phyloP scores from a whole-genome alignment of 1,139 yeast species.

The Pichia sp. region DNA sequence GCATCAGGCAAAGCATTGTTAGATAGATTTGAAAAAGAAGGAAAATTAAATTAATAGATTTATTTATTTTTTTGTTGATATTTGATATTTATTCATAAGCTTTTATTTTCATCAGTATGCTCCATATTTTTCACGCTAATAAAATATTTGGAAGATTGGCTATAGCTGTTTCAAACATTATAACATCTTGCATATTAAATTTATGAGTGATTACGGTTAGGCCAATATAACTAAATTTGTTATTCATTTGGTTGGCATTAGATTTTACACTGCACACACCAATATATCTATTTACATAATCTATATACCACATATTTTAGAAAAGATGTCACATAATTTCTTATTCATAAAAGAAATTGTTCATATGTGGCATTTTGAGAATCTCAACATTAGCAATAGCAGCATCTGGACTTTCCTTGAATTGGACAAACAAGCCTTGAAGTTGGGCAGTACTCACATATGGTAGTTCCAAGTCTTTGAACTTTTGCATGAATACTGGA shows the following conservation, averaged over 20 bases:
- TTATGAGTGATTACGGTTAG: no score
- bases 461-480: slow-evolving; percentile 44
- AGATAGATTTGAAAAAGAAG: slow-evolving; percentile 24
- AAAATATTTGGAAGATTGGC: no score
- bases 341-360: slow-evolving; percentile 27
- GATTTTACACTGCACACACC: no score
- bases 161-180: no score
- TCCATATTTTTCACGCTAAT: no score
- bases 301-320: no score
- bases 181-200: no score
- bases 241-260: no score
- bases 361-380: slow-evolving; percentile 32
- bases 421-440: slow-evolving; percentile 92
- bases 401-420: slow-evolving; percentile 72
- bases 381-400: slow-evolving; percentile 63
- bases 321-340: neutral
- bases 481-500: slow-evolving; percentile 51
- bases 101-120: no score
- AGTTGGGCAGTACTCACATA: slow-evolving; percentile 84
- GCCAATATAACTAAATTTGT: no score
- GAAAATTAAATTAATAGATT: slow-evolving; percentile 4
- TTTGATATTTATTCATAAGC: slow-evolving; percentile 6
- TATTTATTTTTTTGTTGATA: neutral
- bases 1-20: slow-evolving; percentile 28
- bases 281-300: no score